A percentile compares a stretch with the other conserved stretches of the same genome.
Conservation (phyloP, 306 rosid genomes). For the Dalbergia oliveri region DNA sequence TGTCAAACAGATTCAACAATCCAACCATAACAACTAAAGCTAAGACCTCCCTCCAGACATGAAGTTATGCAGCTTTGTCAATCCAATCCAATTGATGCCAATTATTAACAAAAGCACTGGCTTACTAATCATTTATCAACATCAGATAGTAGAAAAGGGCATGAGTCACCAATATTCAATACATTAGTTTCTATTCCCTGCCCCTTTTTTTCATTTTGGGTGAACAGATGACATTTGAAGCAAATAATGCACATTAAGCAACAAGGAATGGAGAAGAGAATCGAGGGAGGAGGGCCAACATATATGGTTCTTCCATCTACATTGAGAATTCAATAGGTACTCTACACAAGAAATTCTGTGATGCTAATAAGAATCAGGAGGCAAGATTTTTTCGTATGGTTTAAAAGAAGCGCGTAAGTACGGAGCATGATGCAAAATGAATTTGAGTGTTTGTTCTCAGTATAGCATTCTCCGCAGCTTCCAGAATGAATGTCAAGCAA, state of each 20-base stretch:
- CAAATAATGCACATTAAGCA: neutral
- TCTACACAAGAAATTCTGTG: neutral
- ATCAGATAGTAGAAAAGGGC: neutral
- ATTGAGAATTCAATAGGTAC: neutral
- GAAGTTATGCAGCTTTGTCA: conserved; percentile 30
- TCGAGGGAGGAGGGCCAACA: too few relatives aligned
- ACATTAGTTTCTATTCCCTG: neutral
- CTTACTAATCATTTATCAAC: neutral
- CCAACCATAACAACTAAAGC: conserved; percentile 2
- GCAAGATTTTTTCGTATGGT: neutral
- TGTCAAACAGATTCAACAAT: neutral
- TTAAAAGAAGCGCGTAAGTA: neutral
- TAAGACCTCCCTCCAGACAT: conserved; percentile 12
- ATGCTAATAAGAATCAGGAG: neutral
- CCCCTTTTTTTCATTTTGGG: neutral
- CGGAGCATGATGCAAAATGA: neutral
- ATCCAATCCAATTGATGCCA: conserved; percentile 13
- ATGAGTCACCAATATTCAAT: neutral
- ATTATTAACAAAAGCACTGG: neutral
- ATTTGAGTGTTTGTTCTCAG: too few relatives aligned
- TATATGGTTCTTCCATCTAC: neutral
- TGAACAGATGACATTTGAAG: neutral
- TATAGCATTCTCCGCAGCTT: neutral
- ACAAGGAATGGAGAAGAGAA: neutral
- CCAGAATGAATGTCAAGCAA: neutral